phyloP scores from a whole-genome alignment of 208 protist genomes.

The Wallacemonas sp. region DNA sequence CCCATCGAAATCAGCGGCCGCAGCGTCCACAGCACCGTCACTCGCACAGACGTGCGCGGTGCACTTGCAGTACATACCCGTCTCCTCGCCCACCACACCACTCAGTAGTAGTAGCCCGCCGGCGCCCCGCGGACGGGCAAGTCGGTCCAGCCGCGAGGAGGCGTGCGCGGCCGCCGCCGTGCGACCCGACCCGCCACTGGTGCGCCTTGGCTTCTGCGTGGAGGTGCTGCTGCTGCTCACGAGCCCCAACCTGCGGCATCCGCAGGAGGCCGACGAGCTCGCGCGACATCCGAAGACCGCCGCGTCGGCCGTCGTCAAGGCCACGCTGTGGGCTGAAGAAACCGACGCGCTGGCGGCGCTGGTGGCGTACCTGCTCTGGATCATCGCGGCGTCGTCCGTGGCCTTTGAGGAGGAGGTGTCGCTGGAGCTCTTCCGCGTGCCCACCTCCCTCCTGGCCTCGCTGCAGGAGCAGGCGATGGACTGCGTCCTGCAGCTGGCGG shows the following conservation, averaged over 20 bases:
- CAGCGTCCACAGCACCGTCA: too few relatives aligned
- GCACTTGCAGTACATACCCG: constrained; percentile 5
- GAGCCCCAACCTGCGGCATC: constrained; percentile 56
- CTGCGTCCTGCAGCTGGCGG: constrained; percentile 70
- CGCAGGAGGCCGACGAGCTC: constrained; percentile 32
- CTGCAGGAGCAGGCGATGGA: constrained; percentile 63
- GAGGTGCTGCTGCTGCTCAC: constrained; percentile 76
- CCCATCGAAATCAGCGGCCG: too few relatives aligned
- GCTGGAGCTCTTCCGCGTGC: constrained; percentile 4
- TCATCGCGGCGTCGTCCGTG: constrained; percentile 19
- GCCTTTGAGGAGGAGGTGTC: constrained; percentile 18
- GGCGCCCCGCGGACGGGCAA: background rate
- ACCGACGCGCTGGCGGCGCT: constrained; percentile 52
- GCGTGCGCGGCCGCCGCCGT: background rate
- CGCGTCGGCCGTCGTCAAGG: constrained; percentile 40
- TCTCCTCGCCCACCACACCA: background rate
- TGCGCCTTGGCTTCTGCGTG: constrained; percentile 68
- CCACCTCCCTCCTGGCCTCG: constrained; percentile 19
- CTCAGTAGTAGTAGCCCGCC: too few relatives aligned
- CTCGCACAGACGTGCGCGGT: background rate
- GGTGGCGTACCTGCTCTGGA: constrained; percentile 47
- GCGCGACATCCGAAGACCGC: constrained; percentile 31
- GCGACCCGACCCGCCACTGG: constrained; percentile 1
- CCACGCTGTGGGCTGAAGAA: constrained; percentile 67
- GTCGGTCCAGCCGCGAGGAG: constrained; percentile 5